phyloP scores from a whole-genome alignment of 192 early-diverging fungal species.

The Backusella australiensis region DNA sequence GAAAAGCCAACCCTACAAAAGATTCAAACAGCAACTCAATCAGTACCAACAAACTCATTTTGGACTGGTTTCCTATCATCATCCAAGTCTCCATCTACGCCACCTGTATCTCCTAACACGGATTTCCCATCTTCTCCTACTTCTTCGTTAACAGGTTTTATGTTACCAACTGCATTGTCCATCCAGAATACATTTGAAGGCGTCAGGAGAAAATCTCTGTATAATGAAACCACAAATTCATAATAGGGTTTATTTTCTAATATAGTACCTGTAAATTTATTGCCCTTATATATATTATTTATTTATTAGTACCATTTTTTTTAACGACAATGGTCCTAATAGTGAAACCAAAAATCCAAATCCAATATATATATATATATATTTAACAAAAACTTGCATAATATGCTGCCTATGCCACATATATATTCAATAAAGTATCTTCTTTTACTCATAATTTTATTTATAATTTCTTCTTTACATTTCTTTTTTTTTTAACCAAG shows the following conservation, averaged over 20 bases:
- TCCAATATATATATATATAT: neutral
- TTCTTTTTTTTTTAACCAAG: constrained; percentile 19
- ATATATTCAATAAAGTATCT: neutral
- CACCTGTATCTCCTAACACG: constrained; percentile 8
- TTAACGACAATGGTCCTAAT: neutral
- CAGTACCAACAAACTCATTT: neutral
- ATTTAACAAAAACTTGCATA: neutral
- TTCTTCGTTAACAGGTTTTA: constrained; percentile 13
- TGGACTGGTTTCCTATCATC: constrained; percentile 11
- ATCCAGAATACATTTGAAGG: constrained; percentile 37
- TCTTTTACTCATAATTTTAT: neutral
- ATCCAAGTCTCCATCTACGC: neutral
- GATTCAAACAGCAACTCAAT: neutral
- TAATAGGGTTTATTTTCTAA: neutral
- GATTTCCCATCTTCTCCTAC: neutral
- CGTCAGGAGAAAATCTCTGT: constrained; percentile 36
- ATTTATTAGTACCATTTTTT: neutral
- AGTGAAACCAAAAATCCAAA: neutral
- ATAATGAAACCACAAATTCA: constrained; percentile 14
- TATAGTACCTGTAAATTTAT: neutral
- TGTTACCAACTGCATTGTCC: constrained; percentile 34
- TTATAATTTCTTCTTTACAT: neutral
- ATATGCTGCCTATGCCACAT: neutral
- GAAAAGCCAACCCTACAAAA: neutral
- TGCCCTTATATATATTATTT: neutral